These are phyloP conservation scores for Myriosclerotinia scirpicola DNA, from an alignment of 2,329 filamentous ascomycete genomes.

Conservation along the genomic window DNA sequence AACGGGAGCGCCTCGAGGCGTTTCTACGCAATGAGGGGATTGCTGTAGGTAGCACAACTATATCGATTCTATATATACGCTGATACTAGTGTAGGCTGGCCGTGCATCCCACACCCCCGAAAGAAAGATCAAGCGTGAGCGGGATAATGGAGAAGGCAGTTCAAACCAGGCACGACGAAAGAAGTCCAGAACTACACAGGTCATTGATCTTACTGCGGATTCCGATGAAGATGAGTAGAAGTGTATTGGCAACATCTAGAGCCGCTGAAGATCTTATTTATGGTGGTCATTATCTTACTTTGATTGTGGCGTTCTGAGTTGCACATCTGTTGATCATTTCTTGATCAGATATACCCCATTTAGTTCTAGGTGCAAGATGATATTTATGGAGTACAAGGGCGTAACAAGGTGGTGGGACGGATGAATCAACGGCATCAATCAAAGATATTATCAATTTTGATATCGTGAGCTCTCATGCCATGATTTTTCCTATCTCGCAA, in stretches of 20 bases:
- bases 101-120: background rate
- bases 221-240: slow-evolving; percentile 3
- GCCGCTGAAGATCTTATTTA: background rate
- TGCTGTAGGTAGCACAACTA: background rate
- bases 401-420: background rate
- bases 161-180: background rate
- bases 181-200: background rate
- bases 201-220: slow-evolving; percentile 16
- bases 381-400: background rate
- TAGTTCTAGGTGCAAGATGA: background rate
- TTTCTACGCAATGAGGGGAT: slow-evolving; percentile 18
- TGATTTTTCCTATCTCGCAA: too few species aligned
- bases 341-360: background rate
- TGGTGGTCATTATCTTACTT: background rate
- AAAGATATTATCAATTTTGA: background rate
- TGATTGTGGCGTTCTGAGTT: background rate
- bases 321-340: background rate
- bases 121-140: slow-evolving; percentile 16
- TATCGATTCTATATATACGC: background rate
- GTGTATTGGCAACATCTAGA: background rate
- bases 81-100: background rate
- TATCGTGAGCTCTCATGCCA: background rate
- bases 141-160: background rate
- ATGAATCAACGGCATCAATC: background rate
- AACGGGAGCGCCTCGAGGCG: slow-evolving; percentile 1